phyloP scores from a whole-genome alignment of 768 basidiomycete species.

The Suillus plorans region DNA sequence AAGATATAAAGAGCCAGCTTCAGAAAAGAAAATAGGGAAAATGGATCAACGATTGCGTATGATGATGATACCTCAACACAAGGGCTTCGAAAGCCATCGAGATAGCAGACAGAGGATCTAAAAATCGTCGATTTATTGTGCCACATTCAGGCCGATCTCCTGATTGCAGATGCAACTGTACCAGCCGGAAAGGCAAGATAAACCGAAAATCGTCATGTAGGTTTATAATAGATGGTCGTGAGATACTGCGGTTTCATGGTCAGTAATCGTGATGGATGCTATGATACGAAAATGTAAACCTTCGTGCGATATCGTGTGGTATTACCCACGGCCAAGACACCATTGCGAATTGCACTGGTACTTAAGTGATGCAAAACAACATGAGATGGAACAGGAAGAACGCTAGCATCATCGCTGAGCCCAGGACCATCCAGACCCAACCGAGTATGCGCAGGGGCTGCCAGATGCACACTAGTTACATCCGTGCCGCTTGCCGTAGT shows the following conservation, averaged over 20 bases:
- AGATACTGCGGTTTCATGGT: slow-evolving; percentile 56
- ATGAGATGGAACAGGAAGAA: slow-evolving; percentile 90
- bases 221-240: slow-evolving; percentile 83
- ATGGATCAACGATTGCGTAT: not conserved
- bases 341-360: slow-evolving; percentile 93
- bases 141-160: not conserved
- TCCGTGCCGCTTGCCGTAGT: slow-evolving; percentile 41
- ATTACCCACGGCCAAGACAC: slow-evolving; percentile 87
- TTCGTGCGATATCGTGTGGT: slow-evolving; percentile 92
- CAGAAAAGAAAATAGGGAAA: not conserved
- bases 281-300: slow-evolving; percentile 40
- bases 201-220: slow-evolving; percentile 33
- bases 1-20: not conserved
- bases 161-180: not conserved
- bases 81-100: not conserved
- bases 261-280: slow-evolving; percentile 11
- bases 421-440: slow-evolving; percentile 38
- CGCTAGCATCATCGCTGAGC: slow-evolving; percentile 84
- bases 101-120: not conserved
- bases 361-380: slow-evolving; percentile 93
- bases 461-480: slow-evolving; percentile 30
- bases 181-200: not conserved
- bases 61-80: not conserved
- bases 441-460: slow-evolving; percentile 26
- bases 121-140: not conserved